Base-by-base conservation (phyloP, 805 yeast genomes). In the Candida easanensis region DNA sequence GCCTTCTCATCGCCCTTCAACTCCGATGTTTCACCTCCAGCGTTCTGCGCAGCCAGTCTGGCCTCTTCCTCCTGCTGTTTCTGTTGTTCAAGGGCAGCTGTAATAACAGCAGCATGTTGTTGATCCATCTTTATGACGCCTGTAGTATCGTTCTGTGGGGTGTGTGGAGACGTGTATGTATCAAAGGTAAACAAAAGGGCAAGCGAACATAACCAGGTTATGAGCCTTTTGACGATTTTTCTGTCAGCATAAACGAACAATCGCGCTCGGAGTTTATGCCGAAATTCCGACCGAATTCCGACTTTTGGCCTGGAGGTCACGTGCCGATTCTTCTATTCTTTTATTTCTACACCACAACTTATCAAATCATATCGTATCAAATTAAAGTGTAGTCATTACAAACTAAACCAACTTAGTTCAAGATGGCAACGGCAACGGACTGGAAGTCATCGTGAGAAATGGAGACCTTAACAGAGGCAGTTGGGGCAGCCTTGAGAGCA, bases 401-500 rank as follows among this genome's bases (percentile, higher is more conserved):
- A 9, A 27, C 19, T 35, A 21, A 11, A 16, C 30, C 10, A 31
- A 20, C 23, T 33, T 44, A 57, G 53, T 56, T 54, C 41, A 58
- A 56, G 49, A 91, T 79, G 27, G 99, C 99, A 59, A 93, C 97
- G 10, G 99, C 98, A 51, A 95, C 93, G 33, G 97, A 88, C 75
- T 93, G 99, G 73, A 84, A 76, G 57, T 95, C 99, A 62, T 91
- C 96, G 64, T 93, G 99, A 18, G 97, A 86, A 56, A 93, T 93
- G 33, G 96, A 87, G 46, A 93, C 95, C 61, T 78, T 85, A 50
- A 93, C 84, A 26, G 68, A 64, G 36, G 91, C 93, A 42, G 69
- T 66, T 17, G 71, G 61, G 33, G 98, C 97, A 51, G 88, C 86
- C 25, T 65, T 61, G 57, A 77, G 71, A 36, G 99, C 98, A 39